phyloP scores from a whole-genome alignment of 2,329 filamentous ascomycete species.

The Gyromitra esculenta region DNA sequence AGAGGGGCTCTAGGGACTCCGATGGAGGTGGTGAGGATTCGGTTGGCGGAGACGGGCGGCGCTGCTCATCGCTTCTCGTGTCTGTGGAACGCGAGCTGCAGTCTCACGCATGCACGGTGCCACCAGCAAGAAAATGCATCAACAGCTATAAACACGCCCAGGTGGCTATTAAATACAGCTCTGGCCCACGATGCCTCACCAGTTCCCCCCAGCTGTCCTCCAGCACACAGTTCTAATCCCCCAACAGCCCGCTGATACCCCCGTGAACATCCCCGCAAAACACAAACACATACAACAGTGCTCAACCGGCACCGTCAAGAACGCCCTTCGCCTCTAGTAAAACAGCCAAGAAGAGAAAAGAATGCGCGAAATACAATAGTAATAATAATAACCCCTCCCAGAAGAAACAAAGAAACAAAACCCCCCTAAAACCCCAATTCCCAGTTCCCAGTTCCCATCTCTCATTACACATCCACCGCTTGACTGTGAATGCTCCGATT shows the following conservation, averaged over 20 bases:
- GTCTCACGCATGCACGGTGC: too few species aligned
- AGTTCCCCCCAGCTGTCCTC: not conserved
- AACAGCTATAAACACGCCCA: not conserved
- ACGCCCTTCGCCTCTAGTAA: conserved; percentile 36
- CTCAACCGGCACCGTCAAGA: conserved; percentile 10
- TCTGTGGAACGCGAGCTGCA: too few species aligned
- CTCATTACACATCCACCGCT: conserved; percentile 23
- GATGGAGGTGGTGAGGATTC: not conserved
- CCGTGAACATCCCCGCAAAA: too few species aligned
- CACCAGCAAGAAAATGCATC: too few species aligned
- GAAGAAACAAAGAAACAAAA: conserved; percentile 15
- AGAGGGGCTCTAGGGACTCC: not conserved
- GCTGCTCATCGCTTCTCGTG: too few species aligned
- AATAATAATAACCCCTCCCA: not conserved
- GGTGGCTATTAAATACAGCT: conserved; percentile 5
- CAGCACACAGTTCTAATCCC: too few species aligned
- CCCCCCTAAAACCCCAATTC: not conserved
- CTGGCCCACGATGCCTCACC: not conserved
- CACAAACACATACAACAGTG: conserved; percentile 26
- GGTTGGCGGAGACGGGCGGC: not conserved
- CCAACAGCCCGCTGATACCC: too few species aligned
- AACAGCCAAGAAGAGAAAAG: conserved; percentile 17
- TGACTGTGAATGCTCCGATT: conserved; percentile 30
- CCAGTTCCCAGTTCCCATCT: too few species aligned
- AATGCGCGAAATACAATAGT: too few species aligned